Conservation (phyloP, 257 asterid species). For the Fraxinus quadrangulata region DNA sequence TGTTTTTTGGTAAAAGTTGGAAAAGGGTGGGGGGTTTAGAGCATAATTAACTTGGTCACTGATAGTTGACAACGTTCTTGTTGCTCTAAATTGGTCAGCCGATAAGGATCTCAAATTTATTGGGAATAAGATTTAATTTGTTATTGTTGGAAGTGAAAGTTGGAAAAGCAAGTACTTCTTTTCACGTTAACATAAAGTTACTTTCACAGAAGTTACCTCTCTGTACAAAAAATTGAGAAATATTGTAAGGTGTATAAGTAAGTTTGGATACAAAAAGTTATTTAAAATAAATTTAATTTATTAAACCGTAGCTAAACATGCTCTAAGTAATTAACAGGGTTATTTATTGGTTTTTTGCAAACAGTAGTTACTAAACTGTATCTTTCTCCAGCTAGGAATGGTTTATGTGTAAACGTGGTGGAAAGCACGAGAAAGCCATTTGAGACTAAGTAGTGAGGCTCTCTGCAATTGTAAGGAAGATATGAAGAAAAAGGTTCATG, state of each 20-base stretch:
- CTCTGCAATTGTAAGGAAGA: too few relatives aligned
- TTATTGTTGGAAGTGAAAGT: not conserved
- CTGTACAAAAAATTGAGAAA: too few relatives aligned
- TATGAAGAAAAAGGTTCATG: too few relatives aligned
- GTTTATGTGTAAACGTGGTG: conserved; percentile 80
- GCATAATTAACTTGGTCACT: not conserved
- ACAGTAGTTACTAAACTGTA: conserved; percentile 2
- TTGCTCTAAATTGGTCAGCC: not conserved
- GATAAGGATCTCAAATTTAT: not conserved
- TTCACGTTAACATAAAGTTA: not conserved
- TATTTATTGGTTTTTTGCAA: not conserved
- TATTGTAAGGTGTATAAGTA: not conserved
- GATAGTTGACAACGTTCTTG: not conserved
- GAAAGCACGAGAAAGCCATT: conserved; percentile 69
- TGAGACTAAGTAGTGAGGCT: conserved; percentile 59
- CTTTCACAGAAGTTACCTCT: too few relatives aligned
- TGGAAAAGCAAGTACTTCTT: not conserved
- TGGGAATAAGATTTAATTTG: not conserved
- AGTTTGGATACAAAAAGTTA: not conserved
- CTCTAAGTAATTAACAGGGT: not conserved
- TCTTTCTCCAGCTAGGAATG: conserved; percentile 69
- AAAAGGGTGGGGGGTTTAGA: not conserved
- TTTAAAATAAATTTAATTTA: not conserved
- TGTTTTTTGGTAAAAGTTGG: not conserved
- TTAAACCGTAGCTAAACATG: not conserved